Base-by-base conservation (phyloP, 176 grass and related monocot species). In the Cenchrus americanus region DNA sequence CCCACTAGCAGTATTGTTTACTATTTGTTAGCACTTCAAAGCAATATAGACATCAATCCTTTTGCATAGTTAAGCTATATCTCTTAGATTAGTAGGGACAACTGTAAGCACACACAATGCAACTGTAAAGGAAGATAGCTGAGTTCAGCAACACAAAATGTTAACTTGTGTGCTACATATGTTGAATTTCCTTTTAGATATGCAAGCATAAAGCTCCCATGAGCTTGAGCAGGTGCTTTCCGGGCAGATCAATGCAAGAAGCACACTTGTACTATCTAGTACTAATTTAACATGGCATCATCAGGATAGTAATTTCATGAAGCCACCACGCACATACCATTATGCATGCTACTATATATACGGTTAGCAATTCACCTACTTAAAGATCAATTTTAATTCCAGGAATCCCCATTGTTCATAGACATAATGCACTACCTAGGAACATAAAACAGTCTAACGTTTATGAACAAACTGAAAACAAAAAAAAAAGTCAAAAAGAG, bases 401-500 rank as follows among this genome's bases (percentile, higher is more conserved):
- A 4, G 10, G 15, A 62, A 15, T 62, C 14, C 60, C 11, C 11
- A 43, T 41, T 53, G 48, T 73, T 42, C 34, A 60, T 61, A 24
- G 34, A 37, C 54, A 61, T 2, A 21, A 61, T 22, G 34, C 34
- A 30, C 11, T 59, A n/a, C n/a, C n/a, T n/a, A 76, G 9, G 5
- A 23, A 26, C n/a, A 19, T 3, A 30, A 55, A 40, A 57, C 4
- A 75, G 53, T 17, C 58, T 1, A 19, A 14, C n/a, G 14, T 44
- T 17, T 77, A 47, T 63, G 76, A 24, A 78, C 76, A 63, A 76
- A 59, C 1, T 8, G 17, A 32, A 43, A 64, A 21, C 62, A 51
- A 67, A 19, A 40, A 51, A 67, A 19, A 40, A 66, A 52, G 27
- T 54, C 34, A 52, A 64, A 80, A 80, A 23, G 32, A 80, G 21